Percentiles rank a stretch among this genome's conserved stretches.
These are phyloP conservation scores for Boletus mariae DNA, from an alignment of 1,284 basidiomycete species.

Conservation along the genomic window DNA sequence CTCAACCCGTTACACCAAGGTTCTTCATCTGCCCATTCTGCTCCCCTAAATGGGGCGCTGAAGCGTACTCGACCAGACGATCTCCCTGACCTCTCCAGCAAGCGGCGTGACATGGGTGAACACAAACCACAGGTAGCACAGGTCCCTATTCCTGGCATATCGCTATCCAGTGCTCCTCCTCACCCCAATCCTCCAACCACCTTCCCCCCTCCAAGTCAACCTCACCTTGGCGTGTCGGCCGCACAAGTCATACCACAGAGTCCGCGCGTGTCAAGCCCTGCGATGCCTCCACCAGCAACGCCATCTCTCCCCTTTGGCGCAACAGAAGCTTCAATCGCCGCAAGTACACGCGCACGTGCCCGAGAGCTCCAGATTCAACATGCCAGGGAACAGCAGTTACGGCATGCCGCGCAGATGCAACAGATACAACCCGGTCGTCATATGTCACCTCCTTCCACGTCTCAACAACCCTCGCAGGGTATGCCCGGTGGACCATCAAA, in stretches of 20 bases:
- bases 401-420: conserved; percentile 31
- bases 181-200: conserved; percentile 18
- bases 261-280: conserved; percentile 25
- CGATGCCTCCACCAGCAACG: conserved; percentile 20
- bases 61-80: conserved; percentile 66
- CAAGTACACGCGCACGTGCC: conserved; percentile 38
- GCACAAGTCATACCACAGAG: conserved; percentile 27
- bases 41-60: conserved; percentile 31
- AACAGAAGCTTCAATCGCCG: conserved; percentile 35
- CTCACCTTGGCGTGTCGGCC: conserved; percentile 13
- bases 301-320: conserved; percentile 29
- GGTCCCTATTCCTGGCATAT: conserved; percentile 36
- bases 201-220: conserved; percentile 12
- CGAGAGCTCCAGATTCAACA: conserved; percentile 48
- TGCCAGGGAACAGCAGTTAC: conserved; percentile 37
- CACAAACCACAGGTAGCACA: conserved; percentile 36
- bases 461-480: conserved; percentile 25
- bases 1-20: conserved; percentile 16
- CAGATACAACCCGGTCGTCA: conserved; percentile 36
- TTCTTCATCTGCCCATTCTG: conserved; percentile 18
- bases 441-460: conserved; percentile 41
- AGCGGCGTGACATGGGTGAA: conserved; percentile 72
- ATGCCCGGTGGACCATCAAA: conserved; percentile 16
- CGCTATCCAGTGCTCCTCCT: conserved; percentile 12
- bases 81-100: conserved; percentile 40